Evolutionary conservation across 305 asterid genomes (phyloP).

Genomic region (Rubia tinctorum): DNA sequence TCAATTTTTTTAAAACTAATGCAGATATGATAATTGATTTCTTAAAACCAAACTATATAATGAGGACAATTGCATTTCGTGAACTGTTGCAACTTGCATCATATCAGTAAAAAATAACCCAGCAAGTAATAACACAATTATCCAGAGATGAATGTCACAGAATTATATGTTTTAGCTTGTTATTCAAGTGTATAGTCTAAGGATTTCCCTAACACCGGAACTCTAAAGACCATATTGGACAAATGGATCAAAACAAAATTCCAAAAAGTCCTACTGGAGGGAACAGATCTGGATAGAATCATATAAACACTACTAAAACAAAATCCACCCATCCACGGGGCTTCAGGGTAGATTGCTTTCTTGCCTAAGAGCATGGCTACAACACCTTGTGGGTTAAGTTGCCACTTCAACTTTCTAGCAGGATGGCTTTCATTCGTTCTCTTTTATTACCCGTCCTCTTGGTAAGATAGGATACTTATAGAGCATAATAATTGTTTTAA

Average conservation of each 20-base stretch:
- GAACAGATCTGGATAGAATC: background rate
- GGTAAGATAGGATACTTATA: no score
- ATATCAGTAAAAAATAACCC: background rate
- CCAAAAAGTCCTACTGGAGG: background rate
- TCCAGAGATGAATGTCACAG: background rate
- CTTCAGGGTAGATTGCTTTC: background rate
- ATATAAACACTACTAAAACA: background rate
- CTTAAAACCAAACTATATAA: conserved; percentile 1
- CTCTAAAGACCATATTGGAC: background rate
- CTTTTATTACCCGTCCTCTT: no score
- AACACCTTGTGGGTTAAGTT: background rate
- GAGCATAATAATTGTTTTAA: background rate
- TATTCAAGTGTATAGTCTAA: background rate
- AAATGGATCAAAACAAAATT: background rate
- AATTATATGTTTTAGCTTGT: background rate
- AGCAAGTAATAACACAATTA: background rate
- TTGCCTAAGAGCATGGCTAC: background rate
- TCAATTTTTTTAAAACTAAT: background rate
- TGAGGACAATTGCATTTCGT: background rate
- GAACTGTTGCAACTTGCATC: background rate
- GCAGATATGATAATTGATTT: background rate
- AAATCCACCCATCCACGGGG: background rate
- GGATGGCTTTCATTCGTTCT: no score
- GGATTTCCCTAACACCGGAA: background rate
- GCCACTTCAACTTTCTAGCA: background rate